These are phyloP conservation scores for Geosmithia putterillii DNA, from an alignment of 2,329 filamentous ascomycete species.

Conservation along the genomic window DNA sequence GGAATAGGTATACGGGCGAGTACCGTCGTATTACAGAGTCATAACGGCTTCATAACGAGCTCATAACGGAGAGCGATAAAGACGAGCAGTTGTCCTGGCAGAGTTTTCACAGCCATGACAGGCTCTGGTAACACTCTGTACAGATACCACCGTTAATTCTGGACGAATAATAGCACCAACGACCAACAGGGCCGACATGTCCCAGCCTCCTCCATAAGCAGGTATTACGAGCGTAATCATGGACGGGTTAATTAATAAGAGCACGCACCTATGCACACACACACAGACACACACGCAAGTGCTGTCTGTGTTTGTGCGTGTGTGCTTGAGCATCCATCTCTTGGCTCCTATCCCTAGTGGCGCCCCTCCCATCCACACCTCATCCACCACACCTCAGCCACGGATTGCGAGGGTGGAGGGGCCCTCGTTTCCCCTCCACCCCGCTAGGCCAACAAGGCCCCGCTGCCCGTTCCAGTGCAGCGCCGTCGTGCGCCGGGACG, in stretches of 20 bases:
- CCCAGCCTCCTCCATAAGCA: not conserved
- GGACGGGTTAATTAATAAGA: not conserved
- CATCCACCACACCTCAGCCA: not conserved
- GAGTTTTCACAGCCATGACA: not conserved
- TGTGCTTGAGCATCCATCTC: too few species aligned
- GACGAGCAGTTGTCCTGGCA: not conserved
- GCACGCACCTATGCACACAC: too few species aligned
- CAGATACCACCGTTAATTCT: too few species aligned
- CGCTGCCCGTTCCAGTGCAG: not conserved
- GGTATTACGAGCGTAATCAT: not conserved
- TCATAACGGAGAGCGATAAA: not conserved
- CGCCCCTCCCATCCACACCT: constrained; percentile 1
- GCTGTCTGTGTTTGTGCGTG: too few species aligned
- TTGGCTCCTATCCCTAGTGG: not conserved
- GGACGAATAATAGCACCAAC: not conserved
- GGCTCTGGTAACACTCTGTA: too few species aligned
- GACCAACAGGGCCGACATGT: not conserved
- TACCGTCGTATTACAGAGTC: not conserved
- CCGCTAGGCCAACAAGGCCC: not conserved
- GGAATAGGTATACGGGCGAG: too few species aligned
- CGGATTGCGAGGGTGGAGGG: not conserved
- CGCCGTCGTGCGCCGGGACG: not conserved
- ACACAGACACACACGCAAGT: too few species aligned
- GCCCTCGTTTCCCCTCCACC: constrained; percentile 1
- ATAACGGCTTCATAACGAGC: not conserved